Percentiles rank a stretch among this genome's conserved stretches.
phyloP scores from a whole-genome alignment of 148 eudicot genomes.

The Nepenthes mirabilis region DNA sequence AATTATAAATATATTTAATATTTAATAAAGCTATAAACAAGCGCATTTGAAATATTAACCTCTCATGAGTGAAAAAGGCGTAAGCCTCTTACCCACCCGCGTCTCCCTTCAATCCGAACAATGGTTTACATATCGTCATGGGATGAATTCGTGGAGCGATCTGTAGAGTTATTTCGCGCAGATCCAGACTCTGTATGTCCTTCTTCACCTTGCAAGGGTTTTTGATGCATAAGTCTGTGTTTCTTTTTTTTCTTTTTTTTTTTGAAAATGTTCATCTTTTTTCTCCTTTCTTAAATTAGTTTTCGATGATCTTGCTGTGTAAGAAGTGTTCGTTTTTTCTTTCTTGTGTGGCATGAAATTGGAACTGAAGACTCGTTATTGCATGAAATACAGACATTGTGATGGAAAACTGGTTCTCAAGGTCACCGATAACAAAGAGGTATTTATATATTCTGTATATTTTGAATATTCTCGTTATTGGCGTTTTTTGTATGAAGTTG shows the following conservation, averaged over 20 bases:
- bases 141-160: slow-evolving; percentile 77
- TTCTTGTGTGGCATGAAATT: neutral
- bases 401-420: slow-evolving; percentile 93
- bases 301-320: no score
- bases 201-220: no score
- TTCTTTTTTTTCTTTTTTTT: neutral
- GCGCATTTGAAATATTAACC: no score
- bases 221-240: no score
- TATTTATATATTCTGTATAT: neutral
- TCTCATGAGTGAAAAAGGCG: no score
- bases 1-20: no score
- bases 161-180: slow-evolving; percentile 57
- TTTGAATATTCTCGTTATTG: neutral
- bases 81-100: neutral
- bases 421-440: slow-evolving; percentile 87
- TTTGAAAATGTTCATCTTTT: neutral
- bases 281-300: neutral
- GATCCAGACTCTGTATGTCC: slow-evolving; percentile 48
- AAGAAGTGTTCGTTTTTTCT: neutral
- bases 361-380: slow-evolving; percentile 51
- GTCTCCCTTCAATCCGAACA: neutral
- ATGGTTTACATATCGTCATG: slow-evolving; percentile 45
- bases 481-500: neutral
- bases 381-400: slow-evolving; percentile 78
- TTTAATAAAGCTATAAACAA: no score